These are phyloP conservation scores for Rhizopus delemar DNA, from an alignment of 371 early-diverging fungal genomes.

Conservation along the genomic window DNA sequence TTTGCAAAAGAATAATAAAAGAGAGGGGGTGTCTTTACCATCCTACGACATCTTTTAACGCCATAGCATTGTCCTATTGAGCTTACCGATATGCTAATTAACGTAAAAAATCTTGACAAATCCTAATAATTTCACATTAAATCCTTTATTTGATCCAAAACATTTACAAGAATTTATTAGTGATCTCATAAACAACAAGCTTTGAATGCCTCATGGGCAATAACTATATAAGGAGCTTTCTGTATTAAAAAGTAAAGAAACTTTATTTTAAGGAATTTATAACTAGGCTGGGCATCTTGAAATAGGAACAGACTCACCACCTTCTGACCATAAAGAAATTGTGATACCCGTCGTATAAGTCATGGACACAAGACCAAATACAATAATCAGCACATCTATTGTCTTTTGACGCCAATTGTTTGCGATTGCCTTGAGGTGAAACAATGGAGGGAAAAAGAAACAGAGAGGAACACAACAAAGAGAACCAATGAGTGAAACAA, in stretches of 20 bases:
- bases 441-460: constrained; percentile 82
- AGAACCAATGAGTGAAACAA: constrained; percentile 87
- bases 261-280: background rate
- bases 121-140: constrained; percentile 92
- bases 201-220: constrained; percentile 43
- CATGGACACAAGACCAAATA: constrained; percentile 75
- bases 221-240: constrained; percentile 35
- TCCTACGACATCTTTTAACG: too few species aligned
- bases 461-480: constrained; percentile 73
- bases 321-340: constrained; percentile 61
- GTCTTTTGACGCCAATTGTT: constrained; percentile 37
- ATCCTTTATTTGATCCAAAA: constrained; percentile 96
- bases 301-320: constrained; percentile 33
- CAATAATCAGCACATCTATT: constrained; percentile 62
- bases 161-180: constrained; percentile 65
- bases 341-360: constrained; percentile 79
- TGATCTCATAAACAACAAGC: background rate
- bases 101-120: constrained; percentile 88
- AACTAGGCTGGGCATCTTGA: constrained; percentile 27
- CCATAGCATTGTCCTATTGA: too few species aligned
- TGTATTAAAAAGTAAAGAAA: background rate
- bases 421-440: constrained; percentile 72
- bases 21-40: constrained; percentile 28
- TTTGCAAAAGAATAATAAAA: background rate
- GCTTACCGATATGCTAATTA: too few species aligned